Conservation (phyloP, 805 yeast species). For the Clavispora fructus region DNA sequence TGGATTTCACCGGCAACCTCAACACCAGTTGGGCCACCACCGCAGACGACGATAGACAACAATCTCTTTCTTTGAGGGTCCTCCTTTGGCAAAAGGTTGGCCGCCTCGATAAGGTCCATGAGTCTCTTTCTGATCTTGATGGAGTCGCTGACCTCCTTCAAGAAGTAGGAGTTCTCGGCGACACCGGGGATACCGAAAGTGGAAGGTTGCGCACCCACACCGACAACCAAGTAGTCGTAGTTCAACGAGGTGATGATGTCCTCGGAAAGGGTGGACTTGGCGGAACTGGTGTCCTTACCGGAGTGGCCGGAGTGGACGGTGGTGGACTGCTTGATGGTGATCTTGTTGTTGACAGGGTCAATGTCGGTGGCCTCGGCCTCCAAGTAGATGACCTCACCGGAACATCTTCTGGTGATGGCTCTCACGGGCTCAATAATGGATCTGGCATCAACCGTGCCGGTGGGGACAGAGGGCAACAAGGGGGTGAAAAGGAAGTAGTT, state of each 20-base stretch:
- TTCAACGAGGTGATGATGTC: constrained; percentile 43
- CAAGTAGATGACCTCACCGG: constrained; percentile 73
- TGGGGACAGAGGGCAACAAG: constrained; percentile 89
- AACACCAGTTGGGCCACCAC: constrained; percentile 99
- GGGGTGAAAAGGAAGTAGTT: constrained; percentile 95
- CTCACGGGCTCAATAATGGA: constrained; percentile 94
- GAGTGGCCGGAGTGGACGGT: constrained; percentile 53
- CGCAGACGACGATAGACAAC: constrained; percentile 85
- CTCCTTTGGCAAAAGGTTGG: constrained; percentile 68
- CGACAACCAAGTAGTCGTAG: constrained; percentile 84
- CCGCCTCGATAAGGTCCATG: constrained; percentile 86
- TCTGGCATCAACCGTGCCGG: constrained; percentile 85
- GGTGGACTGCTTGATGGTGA: constrained; percentile 58
- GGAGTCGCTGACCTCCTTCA: constrained; percentile 88
- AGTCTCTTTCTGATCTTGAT: constrained; percentile 75
- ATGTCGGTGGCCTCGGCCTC: constrained; percentile 89
- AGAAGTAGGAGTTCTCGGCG: constrained; percentile 76
- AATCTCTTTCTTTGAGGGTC: constrained; percentile 80
- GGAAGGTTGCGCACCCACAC: constrained; percentile 93
- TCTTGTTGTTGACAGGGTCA: constrained; percentile 63
- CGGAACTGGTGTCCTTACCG: constrained; percentile 42
- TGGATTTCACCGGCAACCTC: constrained; percentile 95
- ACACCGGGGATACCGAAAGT: constrained; percentile 96
- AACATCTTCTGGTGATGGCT: constrained; percentile 71
- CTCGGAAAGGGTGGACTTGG: constrained; percentile 36